Evolutionary conservation across 2,329 filamentous ascomycete species (phyloP).

Genomic region (Aspergillus pseudoviridinutans): DNA sequence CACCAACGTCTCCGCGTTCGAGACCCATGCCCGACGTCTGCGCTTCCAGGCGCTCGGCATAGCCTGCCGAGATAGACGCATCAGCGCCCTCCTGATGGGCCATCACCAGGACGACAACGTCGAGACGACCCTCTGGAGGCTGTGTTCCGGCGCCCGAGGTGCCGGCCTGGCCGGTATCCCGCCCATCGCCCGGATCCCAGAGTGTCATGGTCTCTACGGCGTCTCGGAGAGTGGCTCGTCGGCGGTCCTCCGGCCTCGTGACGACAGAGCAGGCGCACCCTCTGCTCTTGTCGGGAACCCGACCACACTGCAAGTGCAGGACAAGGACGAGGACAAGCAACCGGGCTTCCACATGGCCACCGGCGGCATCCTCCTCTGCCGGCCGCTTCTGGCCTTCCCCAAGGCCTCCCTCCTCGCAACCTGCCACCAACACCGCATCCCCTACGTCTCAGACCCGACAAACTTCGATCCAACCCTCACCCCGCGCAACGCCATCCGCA

Average conservation of each 20-base stretch:
- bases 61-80: slow-evolving; percentile 51
- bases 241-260: slow-evolving; percentile 17
- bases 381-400: slow-evolving; percentile 46
- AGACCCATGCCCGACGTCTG: slow-evolving; percentile 68
- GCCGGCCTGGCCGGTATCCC: slow-evolving; percentile 70
- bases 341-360: slow-evolving; percentile 21
- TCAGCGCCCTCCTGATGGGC: slow-evolving; percentile 66
- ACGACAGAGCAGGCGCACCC: neutral
- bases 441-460: slow-evolving; percentile 81
- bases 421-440: slow-evolving; percentile 64
- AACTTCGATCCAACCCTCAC: slow-evolving; percentile 77
- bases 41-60: slow-evolving; percentile 69
- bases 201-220: slow-evolving; percentile 72
- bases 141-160: slow-evolving; percentile 64
- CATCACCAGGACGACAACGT: slow-evolving; percentile 91
- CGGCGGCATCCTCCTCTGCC: slow-evolving; percentile 34
- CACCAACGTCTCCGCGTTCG: slow-evolving; percentile 57
- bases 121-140: slow-evolving; percentile 80
- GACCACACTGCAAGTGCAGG: slow-evolving; percentile 1
- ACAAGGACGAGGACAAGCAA: slow-evolving; percentile 1
- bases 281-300: neutral
- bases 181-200: slow-evolving; percentile 66
- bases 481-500: slow-evolving; percentile 72
- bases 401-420: slow-evolving; percentile 63
- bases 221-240: slow-evolving; percentile 62